Evolutionary conservation across 2,329 filamentous ascomycete species (phyloP).

Genomic region (Boeremia lycopersici): DNA sequence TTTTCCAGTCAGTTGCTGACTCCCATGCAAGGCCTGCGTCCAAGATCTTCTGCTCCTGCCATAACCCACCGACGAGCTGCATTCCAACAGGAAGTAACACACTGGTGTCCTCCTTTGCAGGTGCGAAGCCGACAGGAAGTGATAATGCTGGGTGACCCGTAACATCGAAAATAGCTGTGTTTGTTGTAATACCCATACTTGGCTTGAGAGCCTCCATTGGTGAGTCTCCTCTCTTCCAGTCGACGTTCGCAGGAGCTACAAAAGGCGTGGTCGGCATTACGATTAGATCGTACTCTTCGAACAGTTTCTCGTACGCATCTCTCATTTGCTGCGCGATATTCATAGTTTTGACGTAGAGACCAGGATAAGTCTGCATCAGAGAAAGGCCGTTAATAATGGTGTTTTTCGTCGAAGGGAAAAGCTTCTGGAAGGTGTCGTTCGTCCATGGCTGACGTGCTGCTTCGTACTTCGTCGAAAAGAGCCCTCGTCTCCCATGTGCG

Average conservation of each 20-base stretch:
- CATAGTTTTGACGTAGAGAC: constrained; percentile 49
- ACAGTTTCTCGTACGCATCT: constrained; percentile 47
- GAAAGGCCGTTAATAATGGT: constrained; percentile 53
- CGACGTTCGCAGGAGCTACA: constrained; percentile 27
- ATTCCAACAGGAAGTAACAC: constrained; percentile 47
- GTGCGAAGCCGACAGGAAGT: constrained; percentile 47
- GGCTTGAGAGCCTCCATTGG: constrained; percentile 36
- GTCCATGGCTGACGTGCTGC: constrained; percentile 9
- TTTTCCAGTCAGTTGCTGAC: constrained; percentile 34
- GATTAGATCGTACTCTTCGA: constrained; percentile 49
- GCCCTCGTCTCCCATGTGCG: constrained; percentile 55
- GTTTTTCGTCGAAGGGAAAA: constrained; percentile 57
- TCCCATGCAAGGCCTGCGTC: constrained; percentile 39
- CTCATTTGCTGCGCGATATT: constrained; percentile 49
- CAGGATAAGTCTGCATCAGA: constrained; percentile 45
- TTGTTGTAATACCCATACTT: constrained; percentile 39
- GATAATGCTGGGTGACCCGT: constrained; percentile 42
- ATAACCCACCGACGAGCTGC: constrained; percentile 48
- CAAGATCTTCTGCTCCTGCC: constrained; percentile 45
- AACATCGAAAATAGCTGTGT: constrained; percentile 38
- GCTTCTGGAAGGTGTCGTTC: constrained; percentile 49
- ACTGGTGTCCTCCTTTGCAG: constrained; percentile 25
- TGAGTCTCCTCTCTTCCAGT: constrained; percentile 34
- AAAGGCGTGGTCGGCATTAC: constrained; percentile 50
- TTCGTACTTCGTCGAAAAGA: constrained; percentile 38